Evolutionary conservation across 2,329 filamentous ascomycete species (phyloP), one percentile per base, ranked within the genome.

Genomic region (Ascochyta clinopodiicola): DNA sequence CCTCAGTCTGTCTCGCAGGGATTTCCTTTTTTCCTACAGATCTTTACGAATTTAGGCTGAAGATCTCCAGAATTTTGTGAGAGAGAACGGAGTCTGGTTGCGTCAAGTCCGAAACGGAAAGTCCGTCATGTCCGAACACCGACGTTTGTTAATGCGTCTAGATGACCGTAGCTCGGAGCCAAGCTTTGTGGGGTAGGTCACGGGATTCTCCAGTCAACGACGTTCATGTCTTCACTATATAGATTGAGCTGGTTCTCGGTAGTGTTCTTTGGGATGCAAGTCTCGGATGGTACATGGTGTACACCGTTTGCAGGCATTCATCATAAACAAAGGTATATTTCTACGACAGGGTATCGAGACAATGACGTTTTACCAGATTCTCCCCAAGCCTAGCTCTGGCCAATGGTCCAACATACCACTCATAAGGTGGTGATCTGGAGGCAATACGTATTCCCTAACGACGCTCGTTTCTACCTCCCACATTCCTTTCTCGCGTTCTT

Each of bases 391-490:
- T 31, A 4, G 38, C 25, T 15, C 29, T 19, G 24, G 19, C 19
- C 24, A 25, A 19, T 47, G 13, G 6, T 37, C 34, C 25, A 43
- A 19, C 37, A 19, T 17, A 19, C 15, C 12, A 17, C 10, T 19
- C 7, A 2, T 19, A 6, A 32, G 7, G 12, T 12, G 29, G 21
- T 35, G 4, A n/a, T 17, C n/a, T 21, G 12, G 22, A n/a, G 21
- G 21, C 10, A n/a, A 22, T 6, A 19, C 12, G 3, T 15, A 13
- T 21, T 24, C 2, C 3, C 48, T 66, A 61, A 19, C 70, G 67
- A 22, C 69, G 64, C 68, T 82, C 80, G 4, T 74, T 75, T 38
- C 78, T 69, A 0, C 76, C 79, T 24, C 77, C 80, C 13, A 77
- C 67, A 57, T 81, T 79, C 51, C 79, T 71, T 66, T 82, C 80